Conservation (phyloP, 2,329 filamentous ascomycete genomes). For the Fusarium avenaceum region DNA sequence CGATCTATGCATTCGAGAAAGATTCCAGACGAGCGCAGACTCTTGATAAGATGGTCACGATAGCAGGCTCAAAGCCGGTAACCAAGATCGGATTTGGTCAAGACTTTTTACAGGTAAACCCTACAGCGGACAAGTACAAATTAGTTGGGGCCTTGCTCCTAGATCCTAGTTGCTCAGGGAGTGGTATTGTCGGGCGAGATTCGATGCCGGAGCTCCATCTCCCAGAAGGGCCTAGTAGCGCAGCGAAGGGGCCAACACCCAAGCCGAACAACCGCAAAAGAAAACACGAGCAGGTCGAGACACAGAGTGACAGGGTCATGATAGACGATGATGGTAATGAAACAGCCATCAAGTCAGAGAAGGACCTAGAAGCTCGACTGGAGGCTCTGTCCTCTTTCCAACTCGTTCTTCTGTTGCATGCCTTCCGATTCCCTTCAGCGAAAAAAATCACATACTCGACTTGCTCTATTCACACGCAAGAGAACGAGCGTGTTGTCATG, state of each 20-base stretch:
- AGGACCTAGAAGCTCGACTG: conserved; percentile 74
- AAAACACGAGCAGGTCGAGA: conserved; percentile 58
- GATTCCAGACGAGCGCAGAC: conserved; percentile 78
- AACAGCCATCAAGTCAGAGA: conserved; percentile 64
- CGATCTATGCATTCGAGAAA: conserved; percentile 84
- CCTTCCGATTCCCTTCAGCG: conserved; percentile 83
- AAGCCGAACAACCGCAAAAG: conserved; percentile 59
- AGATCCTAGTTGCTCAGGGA: conserved; percentile 95
- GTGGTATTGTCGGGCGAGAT: conserved; percentile 91
- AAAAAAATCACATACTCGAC: conserved; percentile 90
- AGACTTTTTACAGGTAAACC: conserved; percentile 86
- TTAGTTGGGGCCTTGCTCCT: conserved; percentile 86
- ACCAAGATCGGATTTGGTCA: conserved; percentile 79
- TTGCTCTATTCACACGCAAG: conserved; percentile 87
- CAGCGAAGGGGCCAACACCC: conserved; percentile 30
- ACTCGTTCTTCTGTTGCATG: conserved; percentile 83
- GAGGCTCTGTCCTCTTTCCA: conserved; percentile 85
- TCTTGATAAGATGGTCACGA: conserved; percentile 85
- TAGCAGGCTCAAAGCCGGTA: conserved; percentile 76
- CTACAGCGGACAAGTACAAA: conserved; percentile 69
- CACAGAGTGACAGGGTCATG: conserved; percentile 54
- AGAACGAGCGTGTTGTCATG: conserved; percentile 89
- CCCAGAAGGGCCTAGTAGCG: conserved; percentile 53
- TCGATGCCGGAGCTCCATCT: conserved; percentile 79
- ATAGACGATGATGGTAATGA: conserved; percentile 72